These are phyloP conservation scores for Stropharia rugosoannulata DNA, from an alignment of 768 basidiomycete species.

Conservation along the genomic window DNA sequence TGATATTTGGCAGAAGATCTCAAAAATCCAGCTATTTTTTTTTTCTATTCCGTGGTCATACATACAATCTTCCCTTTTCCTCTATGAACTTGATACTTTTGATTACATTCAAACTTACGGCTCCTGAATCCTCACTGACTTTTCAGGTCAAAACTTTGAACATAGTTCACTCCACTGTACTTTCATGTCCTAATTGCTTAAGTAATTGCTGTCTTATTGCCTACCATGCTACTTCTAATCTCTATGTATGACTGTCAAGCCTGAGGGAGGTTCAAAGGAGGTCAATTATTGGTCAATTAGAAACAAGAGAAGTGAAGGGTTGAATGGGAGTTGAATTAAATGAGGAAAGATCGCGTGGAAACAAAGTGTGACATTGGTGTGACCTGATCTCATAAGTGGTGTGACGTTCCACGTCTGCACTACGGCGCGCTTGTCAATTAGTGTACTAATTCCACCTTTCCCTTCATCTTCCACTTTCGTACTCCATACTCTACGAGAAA, in stretches of 20 bases:
- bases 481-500: conserved; percentile 28
- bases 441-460: conserved; percentile 6
- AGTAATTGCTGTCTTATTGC: not conserved
- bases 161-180: too few species aligned
- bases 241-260: too few species aligned
- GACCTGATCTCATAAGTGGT: not conserved
- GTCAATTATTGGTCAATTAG: too few species aligned
- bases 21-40: too few species aligned
- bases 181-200: not conserved
- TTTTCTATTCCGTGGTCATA: too few species aligned
- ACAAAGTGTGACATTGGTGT: not conserved
- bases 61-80: not conserved
- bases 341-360: not conserved
- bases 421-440: conserved; percentile 6
- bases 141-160: too few species aligned
- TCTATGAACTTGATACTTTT: too few species aligned
- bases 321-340: too few species aligned
- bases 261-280: too few species aligned
- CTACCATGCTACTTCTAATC: not conserved
- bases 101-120: too few species aligned
- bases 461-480: conserved; percentile 7
- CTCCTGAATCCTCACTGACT: too few species aligned
- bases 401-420: conserved; percentile 11
- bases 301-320: too few species aligned
- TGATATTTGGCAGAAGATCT: not conserved